phyloP scores from a whole-genome alignment of 495 filamentous ascomycete genomes.

The Cercophora samala region DNA sequence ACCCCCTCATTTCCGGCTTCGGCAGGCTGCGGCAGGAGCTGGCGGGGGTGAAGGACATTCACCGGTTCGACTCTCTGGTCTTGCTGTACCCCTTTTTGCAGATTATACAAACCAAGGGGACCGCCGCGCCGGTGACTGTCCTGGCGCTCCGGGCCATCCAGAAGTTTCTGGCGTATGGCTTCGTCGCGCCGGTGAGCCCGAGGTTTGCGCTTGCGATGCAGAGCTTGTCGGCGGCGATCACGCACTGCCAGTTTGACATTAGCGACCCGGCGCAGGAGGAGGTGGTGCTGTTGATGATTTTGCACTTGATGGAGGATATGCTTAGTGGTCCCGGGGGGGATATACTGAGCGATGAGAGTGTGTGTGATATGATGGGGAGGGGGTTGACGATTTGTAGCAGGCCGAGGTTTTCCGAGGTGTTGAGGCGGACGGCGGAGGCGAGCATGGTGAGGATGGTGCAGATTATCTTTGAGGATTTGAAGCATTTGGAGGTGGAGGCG shows the following conservation, averaged over 20 bases:
- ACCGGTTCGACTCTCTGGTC: constrained; percentile 81
- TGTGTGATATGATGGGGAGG: constrained; percentile 99
- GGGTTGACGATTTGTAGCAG: constrained; percentile 97
- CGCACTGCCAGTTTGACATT: constrained; percentile 95
- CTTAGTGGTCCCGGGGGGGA: constrained; percentile 88
- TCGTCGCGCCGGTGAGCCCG: constrained; percentile 78
- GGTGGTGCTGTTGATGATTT: constrained; percentile 85
- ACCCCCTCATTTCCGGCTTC: constrained; percentile 94
- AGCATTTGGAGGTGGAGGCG: constrained; percentile 73
- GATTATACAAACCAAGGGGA: constrained; percentile 94
- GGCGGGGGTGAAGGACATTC: constrained; percentile 88
- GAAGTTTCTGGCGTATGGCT: constrained; percentile 94
- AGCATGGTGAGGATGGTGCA: constrained; percentile 99
- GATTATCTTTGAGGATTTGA: constrained; percentile 89
- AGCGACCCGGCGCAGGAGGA: constrained; percentile 93
- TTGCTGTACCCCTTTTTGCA: constrained; percentile 94
- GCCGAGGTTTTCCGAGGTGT: constrained; percentile 81
- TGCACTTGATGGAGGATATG: constrained; percentile 98
- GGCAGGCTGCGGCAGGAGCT: constrained; percentile 84
- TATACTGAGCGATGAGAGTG: constrained; percentile 89
- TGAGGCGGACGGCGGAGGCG: constrained; percentile 89
- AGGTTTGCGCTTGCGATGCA: constrained; percentile 90
- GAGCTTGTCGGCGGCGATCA: constrained; percentile 87
- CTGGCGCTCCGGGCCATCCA: constrained; percentile 92
- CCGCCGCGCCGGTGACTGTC: constrained; percentile 92